phyloP scores from a whole-genome alignment of 257 asterid species.

The Mentha longifolia region DNA sequence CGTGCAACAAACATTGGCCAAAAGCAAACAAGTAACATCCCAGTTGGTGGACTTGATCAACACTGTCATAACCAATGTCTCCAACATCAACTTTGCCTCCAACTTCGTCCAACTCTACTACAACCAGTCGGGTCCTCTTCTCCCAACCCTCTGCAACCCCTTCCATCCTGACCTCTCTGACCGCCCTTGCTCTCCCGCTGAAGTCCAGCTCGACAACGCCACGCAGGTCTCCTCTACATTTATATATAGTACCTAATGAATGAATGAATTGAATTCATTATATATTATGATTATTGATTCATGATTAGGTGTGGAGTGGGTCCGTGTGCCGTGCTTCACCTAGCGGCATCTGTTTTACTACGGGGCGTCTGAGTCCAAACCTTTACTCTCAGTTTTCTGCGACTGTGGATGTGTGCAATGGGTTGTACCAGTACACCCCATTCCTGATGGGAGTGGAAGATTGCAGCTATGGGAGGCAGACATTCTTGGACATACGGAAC shows the following conservation, averaged over 20 bases:
- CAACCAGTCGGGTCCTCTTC: constrained; percentile 90
- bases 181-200: constrained; percentile 63
- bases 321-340: constrained; percentile 70
- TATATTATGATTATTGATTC: no score
- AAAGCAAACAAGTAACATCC: constrained; percentile 70
- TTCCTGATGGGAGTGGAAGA: constrained; percentile 74
- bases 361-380: constrained; percentile 77
- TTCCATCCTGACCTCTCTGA: constrained; percentile 62
- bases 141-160: constrained; percentile 87
- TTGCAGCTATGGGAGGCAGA: constrained; percentile 70
- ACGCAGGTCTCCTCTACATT: no score
- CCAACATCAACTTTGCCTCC: constrained; percentile 84
- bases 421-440: constrained; percentile 63
- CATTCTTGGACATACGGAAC: constrained; percentile 55
- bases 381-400: constrained; percentile 70
- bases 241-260: no score
- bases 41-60: constrained; percentile 69
- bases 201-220: constrained; percentile 73
- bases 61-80: constrained; percentile 73
- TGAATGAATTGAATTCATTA: no score
- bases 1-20: constrained; percentile 67
- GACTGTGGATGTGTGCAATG: constrained; percentile 70
- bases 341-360: constrained; percentile 56
- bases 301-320: constrained; percentile 76
- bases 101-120: constrained; percentile 64